Conservation (phyloP, 345 rosid species). For the Pugionium cornutum region DNA sequence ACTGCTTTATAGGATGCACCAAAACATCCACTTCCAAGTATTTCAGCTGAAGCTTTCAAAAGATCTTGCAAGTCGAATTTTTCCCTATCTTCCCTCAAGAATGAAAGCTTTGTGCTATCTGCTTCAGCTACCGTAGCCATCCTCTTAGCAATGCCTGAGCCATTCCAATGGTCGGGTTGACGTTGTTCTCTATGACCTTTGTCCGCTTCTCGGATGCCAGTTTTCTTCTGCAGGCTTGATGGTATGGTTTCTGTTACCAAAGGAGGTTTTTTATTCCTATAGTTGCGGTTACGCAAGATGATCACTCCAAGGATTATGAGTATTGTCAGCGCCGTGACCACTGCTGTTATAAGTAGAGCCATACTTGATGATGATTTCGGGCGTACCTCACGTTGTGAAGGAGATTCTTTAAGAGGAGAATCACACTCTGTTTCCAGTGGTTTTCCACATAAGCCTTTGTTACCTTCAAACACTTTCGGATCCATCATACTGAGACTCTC, state of each 20-base stretch:
- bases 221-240: conserved; percentile 52
- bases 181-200: conserved; percentile 4
- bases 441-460: conserved; percentile 65
- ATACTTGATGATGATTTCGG: conserved; percentile 15
- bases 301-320: conserved; percentile 22
- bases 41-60: conserved; percentile 88
- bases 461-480: conserved; percentile 57
- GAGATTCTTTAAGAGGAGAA: conserved; percentile 11
- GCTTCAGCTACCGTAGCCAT: background rate
- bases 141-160: conserved; percentile 35
- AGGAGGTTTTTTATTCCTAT: conserved; percentile 4
- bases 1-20: conserved; percentile 89
- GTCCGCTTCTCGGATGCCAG: conserved; percentile 42
- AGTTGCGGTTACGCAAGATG: conserved; percentile 14
- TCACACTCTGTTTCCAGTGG: conserved; percentile 48
- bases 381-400: conserved; percentile 16
- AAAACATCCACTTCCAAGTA: conserved; percentile 87
- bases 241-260: conserved; percentile 48
- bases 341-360: conserved; percentile 27
- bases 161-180: background rate
- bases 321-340: conserved; percentile 35
- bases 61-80: conserved; percentile 74
- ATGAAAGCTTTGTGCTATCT: conserved; percentile 50
- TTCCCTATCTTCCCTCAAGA: conserved; percentile 69
- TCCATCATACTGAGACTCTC: conserved; percentile 42